phyloP scores from a whole-genome alignment of 768 basidiomycete genomes.

The Mycena venus region DNA sequence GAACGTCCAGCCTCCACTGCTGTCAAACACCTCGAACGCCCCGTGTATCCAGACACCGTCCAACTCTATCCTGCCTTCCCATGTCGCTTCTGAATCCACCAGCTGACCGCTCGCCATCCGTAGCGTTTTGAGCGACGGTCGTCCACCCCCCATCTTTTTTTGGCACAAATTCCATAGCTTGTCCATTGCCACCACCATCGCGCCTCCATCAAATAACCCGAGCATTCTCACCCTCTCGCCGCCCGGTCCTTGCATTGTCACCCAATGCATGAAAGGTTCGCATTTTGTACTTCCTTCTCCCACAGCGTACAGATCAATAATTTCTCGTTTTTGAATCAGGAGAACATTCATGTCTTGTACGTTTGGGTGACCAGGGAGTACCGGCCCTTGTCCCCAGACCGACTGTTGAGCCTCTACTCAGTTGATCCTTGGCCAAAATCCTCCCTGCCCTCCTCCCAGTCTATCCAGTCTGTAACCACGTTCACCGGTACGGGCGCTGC shows the following conservation, averaged over 20 bases:
- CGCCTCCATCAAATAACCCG: too few species aligned
- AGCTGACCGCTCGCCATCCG: slow-evolving; percentile 41
- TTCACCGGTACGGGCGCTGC: not conserved
- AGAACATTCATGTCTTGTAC: not conserved
- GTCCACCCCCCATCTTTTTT: slow-evolving; percentile 15
- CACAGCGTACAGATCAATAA: slow-evolving; percentile 24
- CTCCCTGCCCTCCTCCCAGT: slow-evolving; percentile 34
- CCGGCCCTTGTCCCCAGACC: slow-evolving; percentile 10
- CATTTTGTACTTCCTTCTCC: slow-evolving; percentile 3
- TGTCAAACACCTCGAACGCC: slow-evolving; percentile 40
- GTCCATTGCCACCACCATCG: slow-evolving; percentile 45
- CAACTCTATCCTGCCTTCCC: slow-evolving; percentile 33
- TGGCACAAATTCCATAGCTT: slow-evolving; percentile 26
- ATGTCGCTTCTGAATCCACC: not conserved
- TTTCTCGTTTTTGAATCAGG: too few species aligned
- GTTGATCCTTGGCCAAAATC: slow-evolving; percentile 39
- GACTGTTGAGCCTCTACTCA: slow-evolving; percentile 30
- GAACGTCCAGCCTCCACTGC: slow-evolving; percentile 31
- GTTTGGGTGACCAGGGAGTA: slow-evolving; percentile 14
- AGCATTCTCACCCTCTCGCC: too few species aligned
- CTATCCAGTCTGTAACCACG: slow-evolving; percentile 21
- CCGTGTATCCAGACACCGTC: not conserved
- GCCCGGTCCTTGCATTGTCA: slow-evolving; percentile 27
- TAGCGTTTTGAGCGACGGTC: slow-evolving; percentile 32
- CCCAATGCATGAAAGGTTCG: slow-evolving; percentile 39